Base-by-base conservation (phyloP, 1,139 yeast species). In the Hansenula sp. region DNA sequence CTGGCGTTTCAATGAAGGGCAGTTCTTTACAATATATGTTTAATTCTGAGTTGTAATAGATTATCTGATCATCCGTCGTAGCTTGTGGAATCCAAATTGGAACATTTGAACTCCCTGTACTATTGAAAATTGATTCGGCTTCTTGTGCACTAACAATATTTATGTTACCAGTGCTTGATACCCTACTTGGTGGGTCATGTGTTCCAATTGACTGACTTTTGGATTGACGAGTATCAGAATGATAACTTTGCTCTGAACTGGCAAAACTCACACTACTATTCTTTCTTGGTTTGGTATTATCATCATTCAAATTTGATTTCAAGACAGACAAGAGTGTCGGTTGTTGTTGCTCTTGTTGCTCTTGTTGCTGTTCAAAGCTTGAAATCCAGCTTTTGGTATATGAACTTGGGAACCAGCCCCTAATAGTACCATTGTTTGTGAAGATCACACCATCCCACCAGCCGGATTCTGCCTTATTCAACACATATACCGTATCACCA, bases 401-500 rank as follows among this genome's bases (percentile, higher is more conserved):
- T 42, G 74, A 74, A 43, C 72, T 72, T n/a, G 91, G 90, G 62
- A 84, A 81, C 93, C 93, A 84, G 49, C 93, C 93, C 55, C 91
- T 68, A 15, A 67, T 62, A 11, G 74, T 63, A 15, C 37, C 50
- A 25, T 50, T 53, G 4, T 48, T 52, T 11, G 47, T 42, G 12
- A 76, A 57, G 2, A 72, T 58, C 11, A 82, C 72, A 4, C 91
- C 91, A 59, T 84, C 93, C 88, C 90, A 83, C 94, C 94, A 85
- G 2, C 85, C 84, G 2, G 75, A 60, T 28, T 74, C 76, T 9
- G 77, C 67, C 49, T 79, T 81, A 13, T 73, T 44, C n/a, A 67
- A 40, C 8, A 67, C 69, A 46, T 63, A 62, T 3, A 67, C 55
- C 5, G 61, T 58, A 33, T 65, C 70, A 10, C 68, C 68, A 10